Percentiles rank a stretch among this genome's conserved stretches.
Evolutionary conservation across 176 grass and related monocot genomes (phyloP).

Genomic region (Pontederia paniculata): DNA sequence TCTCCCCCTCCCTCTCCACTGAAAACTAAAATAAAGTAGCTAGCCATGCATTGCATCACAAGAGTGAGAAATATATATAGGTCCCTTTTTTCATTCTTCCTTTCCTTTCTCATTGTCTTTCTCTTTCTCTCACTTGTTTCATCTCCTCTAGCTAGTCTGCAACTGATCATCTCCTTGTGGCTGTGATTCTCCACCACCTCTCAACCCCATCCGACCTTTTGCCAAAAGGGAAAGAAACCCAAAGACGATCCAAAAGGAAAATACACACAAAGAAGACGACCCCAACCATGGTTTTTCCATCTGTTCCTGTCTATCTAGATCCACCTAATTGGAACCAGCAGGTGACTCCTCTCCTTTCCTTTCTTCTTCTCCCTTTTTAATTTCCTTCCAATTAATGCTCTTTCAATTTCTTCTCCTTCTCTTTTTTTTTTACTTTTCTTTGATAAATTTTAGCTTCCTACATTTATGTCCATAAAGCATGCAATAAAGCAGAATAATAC

Average conservation of each 20-base stretch:
- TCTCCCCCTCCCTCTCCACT: too few relatives aligned
- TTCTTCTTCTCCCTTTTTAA: neutral
- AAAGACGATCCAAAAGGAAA: neutral
- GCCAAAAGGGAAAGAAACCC: neutral
- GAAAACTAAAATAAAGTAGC: too few relatives aligned
- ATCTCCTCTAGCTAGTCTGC: too few relatives aligned
- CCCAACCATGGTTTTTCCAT: neutral
- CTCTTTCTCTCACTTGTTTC: too few relatives aligned
- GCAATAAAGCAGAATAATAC: neutral
- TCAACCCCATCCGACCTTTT: neutral
- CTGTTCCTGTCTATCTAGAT: constrained; percentile 4
- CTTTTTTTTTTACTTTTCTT: too few relatives aligned
- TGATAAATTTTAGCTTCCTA: too few relatives aligned
- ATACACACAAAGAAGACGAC: neutral
- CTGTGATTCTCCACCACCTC: neutral
- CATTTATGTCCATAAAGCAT: neutral
- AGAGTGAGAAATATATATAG: too few relatives aligned
- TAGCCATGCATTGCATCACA: too few relatives aligned
- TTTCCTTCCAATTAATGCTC: too few relatives aligned
- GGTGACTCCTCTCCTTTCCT: neutral
- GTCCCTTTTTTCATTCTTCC: neutral
- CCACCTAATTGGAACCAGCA: constrained; percentile 11
- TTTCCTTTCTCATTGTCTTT: too few relatives aligned
- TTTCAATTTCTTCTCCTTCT: too few relatives aligned
- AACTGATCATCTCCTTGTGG: neutral